These are phyloP conservation scores for Pythium scleroteichum DNA, from an alignment of 352 stramenopile genomes.

Conservation along the genomic window DNA sequence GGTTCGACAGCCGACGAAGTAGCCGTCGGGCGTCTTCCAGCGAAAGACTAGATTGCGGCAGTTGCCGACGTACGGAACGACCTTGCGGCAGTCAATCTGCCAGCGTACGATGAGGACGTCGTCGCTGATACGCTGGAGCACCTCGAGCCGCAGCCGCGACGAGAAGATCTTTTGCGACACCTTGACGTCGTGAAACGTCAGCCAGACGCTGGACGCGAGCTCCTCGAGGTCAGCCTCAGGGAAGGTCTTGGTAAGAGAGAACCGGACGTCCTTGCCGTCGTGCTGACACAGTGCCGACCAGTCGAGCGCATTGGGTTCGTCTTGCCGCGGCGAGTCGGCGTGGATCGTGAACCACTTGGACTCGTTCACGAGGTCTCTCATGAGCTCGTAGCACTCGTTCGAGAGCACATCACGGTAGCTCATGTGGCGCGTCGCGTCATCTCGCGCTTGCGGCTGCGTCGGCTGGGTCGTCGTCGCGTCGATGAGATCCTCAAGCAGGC, in stretches of 20 bases:
- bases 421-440: constrained; percentile 6
- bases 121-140: constrained; percentile 30
- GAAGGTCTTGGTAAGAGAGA: constrained; percentile 31
- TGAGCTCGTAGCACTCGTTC: constrained; percentile 30
- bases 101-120: constrained; percentile 29
- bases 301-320: constrained; percentile 4
- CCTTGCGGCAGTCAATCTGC: constrained; percentile 29
- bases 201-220: constrained; percentile 28
- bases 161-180: constrained; percentile 28
- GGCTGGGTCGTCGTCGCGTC: constrained; percentile 24
- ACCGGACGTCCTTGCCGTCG: constrained; percentile 26
- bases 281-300: constrained; percentile 25
- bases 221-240: constrained; percentile 15
- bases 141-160: constrained; percentile 20
- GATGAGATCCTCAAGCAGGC: constrained; percentile 28
- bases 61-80: constrained; percentile 21
- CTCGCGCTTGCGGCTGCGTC: background rate
- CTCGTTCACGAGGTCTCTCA: constrained; percentile 28
- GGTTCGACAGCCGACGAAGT: constrained; percentile 31
- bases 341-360: constrained; percentile 29
- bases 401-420: constrained; percentile 25
- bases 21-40: constrained; percentile 28
- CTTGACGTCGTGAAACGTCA: constrained; percentile 23
- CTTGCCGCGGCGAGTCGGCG: background rate
- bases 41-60: constrained; percentile 33